Evolutionary conservation across 306 rosid species (phyloP).

Genomic region (Cucurbita pepo): DNA sequence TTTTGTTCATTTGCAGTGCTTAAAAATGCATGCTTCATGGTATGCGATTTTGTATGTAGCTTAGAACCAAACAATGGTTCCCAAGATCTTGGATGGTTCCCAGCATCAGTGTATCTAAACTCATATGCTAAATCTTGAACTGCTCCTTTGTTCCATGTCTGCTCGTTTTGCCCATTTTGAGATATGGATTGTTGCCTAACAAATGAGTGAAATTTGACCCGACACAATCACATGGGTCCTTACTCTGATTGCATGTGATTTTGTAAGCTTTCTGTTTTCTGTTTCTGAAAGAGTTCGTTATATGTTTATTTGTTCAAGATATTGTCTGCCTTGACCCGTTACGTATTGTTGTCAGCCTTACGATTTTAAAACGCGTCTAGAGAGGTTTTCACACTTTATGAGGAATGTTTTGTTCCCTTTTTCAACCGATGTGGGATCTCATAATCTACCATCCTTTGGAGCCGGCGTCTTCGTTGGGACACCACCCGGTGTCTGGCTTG

Average conservation of each 20-base stretch:
- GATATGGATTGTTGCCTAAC: not conserved
- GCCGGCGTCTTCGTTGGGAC: too few species aligned
- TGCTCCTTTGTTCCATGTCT: not conserved
- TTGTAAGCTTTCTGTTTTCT: not conserved
- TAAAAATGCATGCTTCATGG: not conserved
- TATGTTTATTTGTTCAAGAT: too few species aligned
- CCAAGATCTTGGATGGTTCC: not conserved
- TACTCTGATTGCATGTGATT: not conserved
- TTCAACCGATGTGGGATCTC: too few species aligned
- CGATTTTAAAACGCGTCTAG: too few species aligned
- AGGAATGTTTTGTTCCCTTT: too few species aligned
- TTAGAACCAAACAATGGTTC: not conserved
- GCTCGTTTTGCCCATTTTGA: not conserved
- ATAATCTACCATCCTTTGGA: too few species aligned
- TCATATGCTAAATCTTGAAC: not conserved
- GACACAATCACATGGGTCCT: not conserved
- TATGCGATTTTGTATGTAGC: not conserved
- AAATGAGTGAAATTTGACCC: not conserved
- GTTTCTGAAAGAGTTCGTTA: too few species aligned
- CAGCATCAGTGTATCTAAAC: not conserved
- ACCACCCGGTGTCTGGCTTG: too few species aligned
- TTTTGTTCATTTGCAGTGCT: not conserved
- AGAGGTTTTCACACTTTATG: too few species aligned
- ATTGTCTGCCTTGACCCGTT: too few species aligned
- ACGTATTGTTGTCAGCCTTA: too few species aligned